A percentile compares a stretch with the other conserved stretches of the same genome.
phyloP scores from a whole-genome alignment of 192 early-diverging fungal genomes.

The Backusella psychrophila region DNA sequence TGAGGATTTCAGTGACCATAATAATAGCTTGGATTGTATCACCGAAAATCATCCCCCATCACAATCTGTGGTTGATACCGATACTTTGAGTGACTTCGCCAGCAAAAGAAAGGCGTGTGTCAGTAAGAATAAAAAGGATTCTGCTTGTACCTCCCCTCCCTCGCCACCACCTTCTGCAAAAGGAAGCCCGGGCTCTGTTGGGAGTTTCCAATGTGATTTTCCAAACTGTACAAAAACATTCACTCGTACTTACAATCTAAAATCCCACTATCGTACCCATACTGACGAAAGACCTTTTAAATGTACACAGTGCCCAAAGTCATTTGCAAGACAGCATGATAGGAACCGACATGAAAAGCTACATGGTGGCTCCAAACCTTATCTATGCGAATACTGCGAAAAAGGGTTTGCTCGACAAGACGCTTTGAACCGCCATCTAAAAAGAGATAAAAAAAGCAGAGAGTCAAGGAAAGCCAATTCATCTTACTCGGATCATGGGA shows the following conservation, averaged over 20 bases:
- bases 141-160: not conserved
- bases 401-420: slow-evolving; percentile 74
- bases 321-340: slow-evolving; percentile 84
- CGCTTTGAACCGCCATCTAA: slow-evolving; percentile 67
- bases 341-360: slow-evolving; percentile 81
- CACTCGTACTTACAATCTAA: slow-evolving; percentile 69
- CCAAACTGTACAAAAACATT: slow-evolving; percentile 50
- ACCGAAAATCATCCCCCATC: not conserved
- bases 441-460: slow-evolving; percentile 43
- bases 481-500: not conserved
- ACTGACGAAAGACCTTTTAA: slow-evolving; percentile 66
- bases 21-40: not conserved
- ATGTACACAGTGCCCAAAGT: slow-evolving; percentile 60
- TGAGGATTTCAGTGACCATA: not conserved
- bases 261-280: slow-evolving; percentile 65
- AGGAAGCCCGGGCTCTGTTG: not conserved
- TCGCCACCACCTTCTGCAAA: slow-evolving; percentile 3
- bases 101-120: not conserved
- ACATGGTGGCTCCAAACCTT: slow-evolving; percentile 71
- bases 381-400: slow-evolving; percentile 62
- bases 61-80: not conserved
- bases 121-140: not conserved
- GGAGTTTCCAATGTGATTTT: slow-evolving; percentile 18
- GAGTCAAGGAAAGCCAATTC: not conserved
- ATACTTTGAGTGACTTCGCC: not conserved